Base-by-base conservation (phyloP, 495 filamentous ascomycete species). In the Daldinia loculata region DNA sequence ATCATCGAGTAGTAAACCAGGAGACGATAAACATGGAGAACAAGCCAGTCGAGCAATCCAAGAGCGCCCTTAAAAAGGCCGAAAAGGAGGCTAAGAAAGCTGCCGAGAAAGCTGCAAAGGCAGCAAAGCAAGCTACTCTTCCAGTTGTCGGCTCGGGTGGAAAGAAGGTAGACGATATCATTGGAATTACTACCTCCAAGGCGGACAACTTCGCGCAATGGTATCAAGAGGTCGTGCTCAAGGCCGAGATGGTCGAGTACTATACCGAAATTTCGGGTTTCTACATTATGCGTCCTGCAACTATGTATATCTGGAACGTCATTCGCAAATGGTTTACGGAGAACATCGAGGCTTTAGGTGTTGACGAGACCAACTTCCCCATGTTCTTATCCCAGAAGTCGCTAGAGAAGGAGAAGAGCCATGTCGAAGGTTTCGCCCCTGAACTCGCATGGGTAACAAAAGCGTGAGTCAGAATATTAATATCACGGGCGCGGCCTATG, bases 371-470 rank as follows among this genome's bases (percentile, higher is more conserved):
- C 79, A 95, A 92, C 74, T 99, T 98, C 79, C 95, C 95, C 48
- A 88, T 98, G 80, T 98, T 99, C 79, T 88, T 98, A 63, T 94
- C 92, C 3, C 84, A 91, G 71, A 95, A 94, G 81, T 93, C 94
- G 11, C 82, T 99, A 72, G 88, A 98, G 83, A 88, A 91, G 72
- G 96, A 98, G 83, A 98, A 98, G 86, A 92, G 93, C 66, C 96
- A 99, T 76, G 90, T 99, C 62, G 94, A 99, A 80, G 96, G 96
- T 27, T 98, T 98, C 79, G 95, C 94, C 62, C 93, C 95, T 56
- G 95, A 99, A 81, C 90, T 99, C 67, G 96, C 96, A 58, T 98
- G 95, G 95, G 96, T 99, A 41, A 98, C 96, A 32, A 93, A 95
- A 80, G 94, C 93, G 90, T 94, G 86, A 82, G 89, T 79, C 24